Evolutionary conservation across 176 grass and related monocot genomes (phyloP).

Genomic region (Chloris gayana): DNA sequence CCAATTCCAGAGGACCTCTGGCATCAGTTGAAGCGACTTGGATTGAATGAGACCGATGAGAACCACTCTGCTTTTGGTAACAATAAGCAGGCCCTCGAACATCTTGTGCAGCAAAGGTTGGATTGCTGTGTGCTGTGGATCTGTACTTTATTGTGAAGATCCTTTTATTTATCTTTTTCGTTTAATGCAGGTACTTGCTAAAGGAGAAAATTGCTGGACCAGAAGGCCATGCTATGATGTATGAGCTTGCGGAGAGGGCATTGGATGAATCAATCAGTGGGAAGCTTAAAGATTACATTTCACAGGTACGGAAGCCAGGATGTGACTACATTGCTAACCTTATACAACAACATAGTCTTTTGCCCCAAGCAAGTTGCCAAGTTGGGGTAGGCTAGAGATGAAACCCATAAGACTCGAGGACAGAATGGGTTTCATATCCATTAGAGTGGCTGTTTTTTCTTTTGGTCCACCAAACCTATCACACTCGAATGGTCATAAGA

Average conservation of each 20-base stretch:
- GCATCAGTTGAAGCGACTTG: conserved; percentile 78
- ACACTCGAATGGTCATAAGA: too few relatives aligned
- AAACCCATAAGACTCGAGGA: too few relatives aligned
- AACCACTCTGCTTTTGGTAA: conserved; percentile 62
- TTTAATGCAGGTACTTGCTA: conserved; percentile 64
- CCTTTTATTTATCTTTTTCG: conserved; percentile 20
- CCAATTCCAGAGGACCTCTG: conserved; percentile 74
- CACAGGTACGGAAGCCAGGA: conserved; percentile 50
- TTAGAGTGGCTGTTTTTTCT: too few relatives aligned
- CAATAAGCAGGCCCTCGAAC: conserved; percentile 79
- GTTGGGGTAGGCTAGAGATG: too few relatives aligned
- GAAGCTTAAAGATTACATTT: conserved; percentile 76
- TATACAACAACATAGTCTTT: too few relatives aligned
- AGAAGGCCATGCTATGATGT: conserved; percentile 74
- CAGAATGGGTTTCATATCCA: too few relatives aligned
- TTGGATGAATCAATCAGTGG: conserved; percentile 66
- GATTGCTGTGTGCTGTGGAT: not conserved
- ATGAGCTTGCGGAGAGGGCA: conserved; percentile 90
- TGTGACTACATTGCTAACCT: not conserved
- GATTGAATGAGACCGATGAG: conserved; percentile 69
- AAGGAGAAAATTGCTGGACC: conserved; percentile 88
- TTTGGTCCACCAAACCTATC: too few relatives aligned
- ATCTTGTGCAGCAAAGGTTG: conserved; percentile 86
- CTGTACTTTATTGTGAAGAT: not conserved
- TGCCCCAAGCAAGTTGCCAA: too few relatives aligned